A percentile compares a stretch with the other conserved stretches of the same genome.
Evolutionary conservation across 225 moss, liverwort and hornwort genomes (phyloP).

Genomic region (Ulota crispa): DNA sequence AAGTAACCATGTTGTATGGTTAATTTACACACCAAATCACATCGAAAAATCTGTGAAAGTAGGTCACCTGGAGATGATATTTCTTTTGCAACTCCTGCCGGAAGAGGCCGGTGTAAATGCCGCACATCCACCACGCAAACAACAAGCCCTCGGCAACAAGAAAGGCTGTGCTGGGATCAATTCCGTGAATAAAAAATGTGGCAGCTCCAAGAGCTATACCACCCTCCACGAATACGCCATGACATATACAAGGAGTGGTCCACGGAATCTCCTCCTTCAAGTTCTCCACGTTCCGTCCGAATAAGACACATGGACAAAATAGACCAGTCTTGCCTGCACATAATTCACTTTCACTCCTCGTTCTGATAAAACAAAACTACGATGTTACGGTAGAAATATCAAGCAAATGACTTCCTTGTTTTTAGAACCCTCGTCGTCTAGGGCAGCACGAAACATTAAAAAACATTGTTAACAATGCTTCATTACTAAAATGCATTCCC

Average conservation of each 20-base stretch:
- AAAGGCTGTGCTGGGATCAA: slow-evolving; percentile 56
- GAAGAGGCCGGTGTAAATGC: slow-evolving; percentile 64
- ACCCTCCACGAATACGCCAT: slow-evolving; percentile 62
- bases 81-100: slow-evolving; percentile 69
- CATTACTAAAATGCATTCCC: not conserved
- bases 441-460: not conserved
- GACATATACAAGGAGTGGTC: slow-evolving; percentile 66
- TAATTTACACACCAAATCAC: not conserved
- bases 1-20: not conserved
- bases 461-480: not conserved
- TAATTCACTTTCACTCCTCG: slow-evolving; percentile 20
- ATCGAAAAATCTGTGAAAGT: not conserved
- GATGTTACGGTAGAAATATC: not conserved
- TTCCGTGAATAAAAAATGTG: slow-evolving; percentile 49
- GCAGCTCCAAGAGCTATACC: slow-evolving; percentile 59
- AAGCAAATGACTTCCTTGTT: not conserved
- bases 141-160: slow-evolving; percentile 60
- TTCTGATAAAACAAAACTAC: slow-evolving; percentile 11
- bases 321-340: slow-evolving; percentile 64
- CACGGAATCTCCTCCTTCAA: slow-evolving; percentile 62
- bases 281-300: slow-evolving; percentile 64
- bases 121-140: slow-evolving; percentile 77
- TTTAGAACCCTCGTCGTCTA: not conserved
- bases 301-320: slow-evolving; percentile 61
- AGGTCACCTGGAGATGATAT: slow-evolving; percentile 62